Evolutionary conservation across 345 rosid species (phyloP), one percentile per base, ranked within the genome.

Genomic region (Murraya koenigii): DNA sequence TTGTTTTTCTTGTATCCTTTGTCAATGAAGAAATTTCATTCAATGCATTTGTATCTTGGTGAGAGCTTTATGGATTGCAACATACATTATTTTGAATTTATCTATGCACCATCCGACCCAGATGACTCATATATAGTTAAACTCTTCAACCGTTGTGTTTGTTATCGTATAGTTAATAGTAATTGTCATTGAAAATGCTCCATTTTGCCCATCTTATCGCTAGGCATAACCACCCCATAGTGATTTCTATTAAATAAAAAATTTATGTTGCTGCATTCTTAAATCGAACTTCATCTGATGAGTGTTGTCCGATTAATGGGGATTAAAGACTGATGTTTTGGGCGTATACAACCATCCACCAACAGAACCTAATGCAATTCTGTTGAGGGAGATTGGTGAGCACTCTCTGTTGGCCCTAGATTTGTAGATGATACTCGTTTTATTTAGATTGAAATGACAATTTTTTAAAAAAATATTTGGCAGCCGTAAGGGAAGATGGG

Each of bases 341-440:
- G 99, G 99, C 23, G 97, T 95, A 20, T 95, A 90, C 68, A 93
- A 93, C 78, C 91, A 91, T 77, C 99, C 99, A 55, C 99, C 99
- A 10, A 69, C 89, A 10, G 97, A 92, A 75, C 89, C 87, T 11
- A 69, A 83, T 71, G 97, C 99, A 65, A 82, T 91, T 63, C 98
- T 95, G 33, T 74, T 93, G 79, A 90, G 85, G 81, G 97, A 95
- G 88, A 95, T 95, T 9, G 97, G 98, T 90, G 75, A 76, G 94
- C 74, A 54, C 41, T 72, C 70, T 59, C 66, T 52, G 30, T 32
- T 44, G 54, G 71, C 72, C 33, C 14, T 66, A 36, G 56, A 73
- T 28, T 7, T 68, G 49, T 59, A 47, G 32, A 15, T 25, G 23
- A 7, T n/a, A 25, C 6, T 60, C 62, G 9, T 8, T 56, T 54